Evolutionary conservation across 148 eudicot genomes (phyloP).

Genomic region (Rhododendron griersonianum): DNA sequence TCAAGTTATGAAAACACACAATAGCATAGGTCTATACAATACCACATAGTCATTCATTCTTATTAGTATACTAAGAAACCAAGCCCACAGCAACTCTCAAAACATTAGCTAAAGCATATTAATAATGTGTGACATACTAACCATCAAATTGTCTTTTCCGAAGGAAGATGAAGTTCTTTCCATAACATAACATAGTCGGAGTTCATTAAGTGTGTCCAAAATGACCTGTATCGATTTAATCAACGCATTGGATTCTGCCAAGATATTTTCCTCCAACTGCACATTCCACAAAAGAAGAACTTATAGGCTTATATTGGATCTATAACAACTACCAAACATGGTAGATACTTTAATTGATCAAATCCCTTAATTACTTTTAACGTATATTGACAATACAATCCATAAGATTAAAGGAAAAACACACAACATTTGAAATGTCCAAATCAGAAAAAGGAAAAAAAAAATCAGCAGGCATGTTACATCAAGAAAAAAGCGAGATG

Average conservation of each 20-base stretch:
- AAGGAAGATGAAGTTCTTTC: constrained; percentile 53
- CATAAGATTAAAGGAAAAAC: neutral
- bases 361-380: neutral
- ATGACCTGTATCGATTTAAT: constrained; percentile 68
- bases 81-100: neutral
- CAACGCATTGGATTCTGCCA: constrained; percentile 60
- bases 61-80: neutral
- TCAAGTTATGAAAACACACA: neutral
- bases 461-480: neutral
- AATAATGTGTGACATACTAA: constrained; percentile 10
- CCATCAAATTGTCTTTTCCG: constrained; percentile 50
- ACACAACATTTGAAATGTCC: neutral
- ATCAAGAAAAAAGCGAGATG: neutral
- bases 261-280: constrained; percentile 75
- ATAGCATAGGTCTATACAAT: neutral
- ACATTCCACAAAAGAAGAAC: constrained; percentile 16
- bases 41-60: neutral
- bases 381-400: neutral
- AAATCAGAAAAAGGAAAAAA: neutral
- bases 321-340: neutral
- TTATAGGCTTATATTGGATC: neutral
- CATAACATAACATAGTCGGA: constrained; percentile 67
- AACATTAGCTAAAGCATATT: neutral
- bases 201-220: constrained; percentile 80
- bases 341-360: neutral